Conservation (phyloP, 345 rosid species). For the Eucalyptus guilfoylei region DNA sequence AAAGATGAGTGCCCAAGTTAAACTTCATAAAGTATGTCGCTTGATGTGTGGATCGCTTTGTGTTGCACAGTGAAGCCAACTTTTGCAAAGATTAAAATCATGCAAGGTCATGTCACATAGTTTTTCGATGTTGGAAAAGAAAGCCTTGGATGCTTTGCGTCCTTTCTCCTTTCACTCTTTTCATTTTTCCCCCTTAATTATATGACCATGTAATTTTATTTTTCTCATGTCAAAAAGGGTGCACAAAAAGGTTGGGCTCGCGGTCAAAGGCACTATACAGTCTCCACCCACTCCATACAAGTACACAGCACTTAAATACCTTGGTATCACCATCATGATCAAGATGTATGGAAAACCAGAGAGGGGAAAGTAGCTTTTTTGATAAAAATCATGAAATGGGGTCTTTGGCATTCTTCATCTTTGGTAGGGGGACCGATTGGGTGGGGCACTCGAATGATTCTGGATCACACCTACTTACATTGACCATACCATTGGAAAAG, state of each 20-base stretch:
- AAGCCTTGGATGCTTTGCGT: neutral
- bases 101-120: neutral
- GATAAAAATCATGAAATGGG: neutral
- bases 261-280: neutral
- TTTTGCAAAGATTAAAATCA: neutral
- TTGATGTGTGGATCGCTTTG: neutral
- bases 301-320: neutral
- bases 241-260: neutral
- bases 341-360: neutral
- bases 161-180: neutral
- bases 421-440: neutral
- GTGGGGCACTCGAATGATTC: neutral
- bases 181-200: neutral
- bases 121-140: neutral
- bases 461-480: neutral
- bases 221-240: neutral
- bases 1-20: neutral
- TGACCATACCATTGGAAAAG: neutral
- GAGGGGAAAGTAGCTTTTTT: neutral
- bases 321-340: neutral
- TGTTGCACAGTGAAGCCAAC: neutral
- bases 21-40: neutral
- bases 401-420: neutral
- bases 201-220: neutral
- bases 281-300: neutral